phyloP scores from a whole-genome alignment of 192 early-diverging fungal species.

The Linnemannia exigua region DNA sequence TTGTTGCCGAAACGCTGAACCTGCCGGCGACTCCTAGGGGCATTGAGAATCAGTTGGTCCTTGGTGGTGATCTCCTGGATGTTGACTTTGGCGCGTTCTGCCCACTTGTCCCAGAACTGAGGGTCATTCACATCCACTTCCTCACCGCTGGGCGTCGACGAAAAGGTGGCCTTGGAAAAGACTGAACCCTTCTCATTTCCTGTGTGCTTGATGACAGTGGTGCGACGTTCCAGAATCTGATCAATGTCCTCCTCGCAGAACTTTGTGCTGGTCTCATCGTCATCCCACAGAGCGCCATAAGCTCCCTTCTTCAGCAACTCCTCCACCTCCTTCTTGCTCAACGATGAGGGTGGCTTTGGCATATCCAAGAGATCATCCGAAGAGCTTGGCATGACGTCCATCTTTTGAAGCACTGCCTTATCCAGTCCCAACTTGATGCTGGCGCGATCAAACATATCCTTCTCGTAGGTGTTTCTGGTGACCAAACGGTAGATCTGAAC shows the following conservation, averaged over 20 bases:
- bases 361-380: slow-evolving; percentile 62
- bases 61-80: slow-evolving; percentile 66
- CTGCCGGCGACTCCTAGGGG: slow-evolving; percentile 75
- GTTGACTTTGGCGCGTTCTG: slow-evolving; percentile 80
- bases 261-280: slow-evolving; percentile 79
- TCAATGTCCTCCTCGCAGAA: slow-evolving; percentile 94
- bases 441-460: slow-evolving; percentile 91
- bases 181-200: slow-evolving; percentile 77
- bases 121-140: slow-evolving; percentile 88
- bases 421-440: slow-evolving; percentile 91
- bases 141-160: slow-evolving; percentile 49
- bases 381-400: slow-evolving; percentile 70
- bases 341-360: slow-evolving; percentile 63
- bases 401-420: slow-evolving; percentile 82
- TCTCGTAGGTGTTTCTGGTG: slow-evolving; percentile 88
- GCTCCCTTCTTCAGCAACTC: slow-evolving; percentile 90
- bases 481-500: slow-evolving; percentile 85
- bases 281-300: slow-evolving; percentile 90
- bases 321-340: slow-evolving; percentile 86
- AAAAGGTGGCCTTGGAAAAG: slow-evolving; percentile 90
- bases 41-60: slow-evolving; percentile 76
- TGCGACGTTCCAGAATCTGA: slow-evolving; percentile 84
- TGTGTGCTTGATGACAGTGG: slow-evolving; percentile 85
- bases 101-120: slow-evolving; percentile 92
- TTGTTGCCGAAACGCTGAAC: slow-evolving; percentile 64